Evolutionary conservation across 1,284 basidiomycete species (phyloP), one percentile per base, ranked within the genome.

Genomic region (Filobasidium uniguttulatum): DNA sequence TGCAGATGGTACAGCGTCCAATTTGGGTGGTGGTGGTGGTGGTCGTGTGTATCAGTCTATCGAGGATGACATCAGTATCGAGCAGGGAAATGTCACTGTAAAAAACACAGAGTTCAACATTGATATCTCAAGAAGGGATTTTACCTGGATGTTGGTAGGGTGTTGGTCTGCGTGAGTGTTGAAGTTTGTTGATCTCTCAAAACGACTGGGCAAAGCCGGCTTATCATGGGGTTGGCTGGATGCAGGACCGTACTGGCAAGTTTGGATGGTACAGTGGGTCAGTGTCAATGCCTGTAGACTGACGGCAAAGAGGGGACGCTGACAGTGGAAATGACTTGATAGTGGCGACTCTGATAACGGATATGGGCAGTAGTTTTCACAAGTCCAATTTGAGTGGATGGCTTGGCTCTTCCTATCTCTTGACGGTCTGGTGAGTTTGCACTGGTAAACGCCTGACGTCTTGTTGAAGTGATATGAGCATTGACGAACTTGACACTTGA

Each of bases 321-420:
- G 33, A 46, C 40, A 12, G 25, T 50, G 19, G 20, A n/a, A 14
- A 53, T 46, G n/a, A 6, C 26, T 9, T 30, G n/a, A 3, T 50
- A 65, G 65, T 69, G 17, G 65, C 68, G 76, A 85, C 71, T 76
- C 82, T 57, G 76, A 83, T 69, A 15, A 64, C 64, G 3, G 57
- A 63, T 15, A 68, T 69, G 40, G 67, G 66, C 2, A 65, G 62
- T 5, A 59, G 60, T 3, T 70, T 69, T 59, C 52, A 63, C 4
- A 65, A 65, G 8, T 62, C 64, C 36, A 64, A 69, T 44, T 79
- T 83, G 56, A 78, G 85, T 2, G 84, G 83, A 3, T 90, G 90
- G 71, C 80, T 91, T 49, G 87, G 85, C 25, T 87, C 86, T 9
- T 79, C 85, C 3, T 88, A 88, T 70, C 73, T 91, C 55, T 73